These are phyloP conservation scores for Penicillium italicum DNA, from an alignment of 2,329 filamentous ascomycete genomes.

Conservation along the genomic window DNA sequence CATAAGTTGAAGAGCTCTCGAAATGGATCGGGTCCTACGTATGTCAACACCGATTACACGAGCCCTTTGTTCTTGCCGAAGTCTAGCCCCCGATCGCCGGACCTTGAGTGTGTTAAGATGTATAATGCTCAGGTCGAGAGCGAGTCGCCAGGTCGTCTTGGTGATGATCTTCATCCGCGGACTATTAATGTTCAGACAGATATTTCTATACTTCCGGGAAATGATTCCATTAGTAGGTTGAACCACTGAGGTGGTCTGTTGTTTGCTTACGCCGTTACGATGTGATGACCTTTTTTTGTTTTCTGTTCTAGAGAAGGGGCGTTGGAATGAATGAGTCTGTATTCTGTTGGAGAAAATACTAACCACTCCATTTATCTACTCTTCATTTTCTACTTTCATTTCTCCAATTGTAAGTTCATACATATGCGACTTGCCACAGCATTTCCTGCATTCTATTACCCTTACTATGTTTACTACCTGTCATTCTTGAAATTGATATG, in stretches of 20 bases:
- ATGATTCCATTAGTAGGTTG: slow-evolving; percentile 14
- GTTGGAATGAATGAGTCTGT: neutral
- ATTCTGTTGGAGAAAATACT: no score
- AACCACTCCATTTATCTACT: neutral
- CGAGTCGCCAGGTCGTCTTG: slow-evolving; percentile 7
- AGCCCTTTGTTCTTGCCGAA: slow-evolving; percentile 24
- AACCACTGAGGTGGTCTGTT: neutral
- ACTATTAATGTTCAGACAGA: slow-evolving; percentile 33
- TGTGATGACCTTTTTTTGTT: slow-evolving; percentile 10
- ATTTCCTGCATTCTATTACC: neutral
- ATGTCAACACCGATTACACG: slow-evolving; percentile 27
- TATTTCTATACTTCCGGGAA: slow-evolving; percentile 27
- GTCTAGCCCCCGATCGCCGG: slow-evolving; percentile 25
- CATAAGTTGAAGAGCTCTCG: slow-evolving; percentile 26
- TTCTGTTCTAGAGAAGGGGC: neutral
- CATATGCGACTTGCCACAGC: neutral
- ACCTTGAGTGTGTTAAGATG: slow-evolving; percentile 30
- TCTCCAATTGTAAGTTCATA: neutral
- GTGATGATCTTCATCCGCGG: slow-evolving; percentile 14
- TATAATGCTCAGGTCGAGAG: slow-evolving; percentile 18
- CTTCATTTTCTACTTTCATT: neutral
- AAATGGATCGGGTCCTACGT: slow-evolving; percentile 21
- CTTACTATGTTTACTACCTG: neutral
- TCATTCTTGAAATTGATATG: neutral
- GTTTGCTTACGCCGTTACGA: slow-evolving; percentile 13